Evolutionary conservation across 352 stramenopile genomes (phyloP).

Genomic region (Globisporangium emineosum): DNA sequence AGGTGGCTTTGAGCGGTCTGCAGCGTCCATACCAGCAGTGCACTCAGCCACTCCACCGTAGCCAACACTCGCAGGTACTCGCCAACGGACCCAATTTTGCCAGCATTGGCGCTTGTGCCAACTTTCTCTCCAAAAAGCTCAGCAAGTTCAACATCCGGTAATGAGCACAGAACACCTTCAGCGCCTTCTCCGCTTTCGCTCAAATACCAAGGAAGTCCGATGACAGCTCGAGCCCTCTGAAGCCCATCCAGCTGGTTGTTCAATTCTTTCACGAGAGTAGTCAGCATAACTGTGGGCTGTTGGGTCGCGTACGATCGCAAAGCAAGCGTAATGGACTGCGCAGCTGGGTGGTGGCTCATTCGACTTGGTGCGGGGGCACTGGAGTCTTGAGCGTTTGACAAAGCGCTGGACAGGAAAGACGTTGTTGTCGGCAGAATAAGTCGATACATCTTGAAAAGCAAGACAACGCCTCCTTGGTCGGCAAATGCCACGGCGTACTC

Average conservation of each 20-base stretch:
- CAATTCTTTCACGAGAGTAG: constrained; percentile 62
- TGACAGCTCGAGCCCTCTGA: constrained; percentile 29
- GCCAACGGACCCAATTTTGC: constrained; percentile 43
- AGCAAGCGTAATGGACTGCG: constrained; percentile 85
- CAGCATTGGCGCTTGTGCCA: constrained; percentile 6
- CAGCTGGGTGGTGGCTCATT: constrained; percentile 86
- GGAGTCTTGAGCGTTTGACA: constrained; percentile 14
- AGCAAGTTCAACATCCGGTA: constrained; percentile 58
- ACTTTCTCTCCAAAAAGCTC: constrained; percentile 13
- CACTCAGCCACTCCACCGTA: constrained; percentile 78
- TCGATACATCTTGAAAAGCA: constrained; percentile 88
- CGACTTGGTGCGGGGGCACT: constrained; percentile 12
- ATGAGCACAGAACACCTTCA: constrained; percentile 55
- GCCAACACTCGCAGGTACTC: constrained; percentile 69
- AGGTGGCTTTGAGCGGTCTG: constrained; percentile 66
- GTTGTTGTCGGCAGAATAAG: constrained; percentile 83
- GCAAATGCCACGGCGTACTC: constrained; percentile 92
- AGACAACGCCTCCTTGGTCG: constrained; percentile 84
- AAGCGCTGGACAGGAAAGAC: constrained; percentile 68
- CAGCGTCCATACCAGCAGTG: constrained; percentile 74
- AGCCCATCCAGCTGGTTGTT: constrained; percentile 46
- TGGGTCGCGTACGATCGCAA: constrained; percentile 88
- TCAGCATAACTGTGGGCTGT: constrained; percentile 82
- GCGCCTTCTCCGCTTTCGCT: constrained; percentile 51
- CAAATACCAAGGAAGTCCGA: constrained; percentile 38